A percentile compares a stretch with the other conserved stretches of the same genome.
Conservation (phyloP, 2,329 filamentous ascomycete genomes). For the Alternaria viburni region DNA sequence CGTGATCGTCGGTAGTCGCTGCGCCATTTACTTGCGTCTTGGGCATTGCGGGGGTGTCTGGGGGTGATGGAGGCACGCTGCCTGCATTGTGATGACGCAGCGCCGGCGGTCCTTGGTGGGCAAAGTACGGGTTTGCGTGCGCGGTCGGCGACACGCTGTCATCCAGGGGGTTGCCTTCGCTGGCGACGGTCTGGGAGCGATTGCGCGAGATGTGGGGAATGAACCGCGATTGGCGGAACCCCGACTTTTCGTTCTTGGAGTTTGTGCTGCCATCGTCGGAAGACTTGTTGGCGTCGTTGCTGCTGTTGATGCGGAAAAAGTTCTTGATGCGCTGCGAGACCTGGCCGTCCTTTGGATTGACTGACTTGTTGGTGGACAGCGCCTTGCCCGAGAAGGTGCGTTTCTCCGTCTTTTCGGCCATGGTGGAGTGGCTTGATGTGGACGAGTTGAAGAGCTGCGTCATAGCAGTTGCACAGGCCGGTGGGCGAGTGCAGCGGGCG, state of each 20-base stretch:
- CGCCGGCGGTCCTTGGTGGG: conserved; percentile 91
- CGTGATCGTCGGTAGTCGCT: conserved; percentile 67
- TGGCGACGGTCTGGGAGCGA: conserved; percentile 87
- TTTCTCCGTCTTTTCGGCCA: conserved; percentile 57
- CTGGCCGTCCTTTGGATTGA: conserved; percentile 59
- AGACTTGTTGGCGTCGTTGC: conserved; percentile 52
- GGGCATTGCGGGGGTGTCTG: conserved; percentile 78
- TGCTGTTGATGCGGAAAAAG: conserved; percentile 71
- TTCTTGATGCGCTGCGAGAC: conserved; percentile 71
- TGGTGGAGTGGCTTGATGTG: conserved; percentile 43
- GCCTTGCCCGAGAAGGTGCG: conserved; percentile 57
- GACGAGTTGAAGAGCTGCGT: conserved; percentile 53
- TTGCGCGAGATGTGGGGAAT: conserved; percentile 86
- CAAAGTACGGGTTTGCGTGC: conserved; percentile 95
- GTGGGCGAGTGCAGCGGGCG: conserved; percentile 3
- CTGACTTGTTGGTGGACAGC: conserved; percentile 54
- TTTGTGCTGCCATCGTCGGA: conserved; percentile 49
- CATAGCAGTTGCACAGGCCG: conserved; percentile 35
- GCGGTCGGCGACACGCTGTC: conserved; percentile 90
- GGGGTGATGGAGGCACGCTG: conserved; percentile 89
- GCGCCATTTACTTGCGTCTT: conserved; percentile 69
- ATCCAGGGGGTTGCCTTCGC: conserved; percentile 89
- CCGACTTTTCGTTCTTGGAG: conserved; percentile 68
- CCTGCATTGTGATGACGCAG: conserved; percentile 93
- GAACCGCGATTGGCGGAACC: conserved; percentile 85